Conservation (phyloP, 139 green algal species). For the Tetradesmus lagerheimii region DNA sequence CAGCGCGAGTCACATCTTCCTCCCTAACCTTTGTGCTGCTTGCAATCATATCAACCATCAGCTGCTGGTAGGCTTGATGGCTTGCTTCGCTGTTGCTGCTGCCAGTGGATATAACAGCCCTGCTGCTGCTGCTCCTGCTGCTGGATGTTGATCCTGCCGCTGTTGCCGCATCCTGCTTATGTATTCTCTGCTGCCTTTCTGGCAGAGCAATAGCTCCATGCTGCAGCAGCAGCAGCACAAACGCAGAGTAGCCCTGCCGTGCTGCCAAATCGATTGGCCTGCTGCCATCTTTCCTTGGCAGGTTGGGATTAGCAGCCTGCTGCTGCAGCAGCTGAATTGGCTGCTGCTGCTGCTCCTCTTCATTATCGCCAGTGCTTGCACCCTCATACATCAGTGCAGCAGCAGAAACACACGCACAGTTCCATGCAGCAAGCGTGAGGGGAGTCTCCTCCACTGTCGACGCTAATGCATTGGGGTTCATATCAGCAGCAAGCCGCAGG, state of each 20-base stretch:
- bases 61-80: not conserved
- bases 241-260: not conserved
- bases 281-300: not conserved
- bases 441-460: not conserved
- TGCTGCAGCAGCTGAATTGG: not conserved
- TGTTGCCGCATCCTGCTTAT: not conserved
- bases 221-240: not conserved
- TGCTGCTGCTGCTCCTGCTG: not conserved
- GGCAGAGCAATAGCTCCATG: not conserved
- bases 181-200: not conserved
- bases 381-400: not conserved
- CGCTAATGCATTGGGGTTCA: not conserved
- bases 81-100: not conserved
- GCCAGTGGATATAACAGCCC: not conserved
- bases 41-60: not conserved
- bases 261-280: not conserved
- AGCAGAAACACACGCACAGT: not conserved
- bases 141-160: not conserved
- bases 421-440: not conserved
- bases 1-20: not conserved
- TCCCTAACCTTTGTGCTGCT: not conserved
- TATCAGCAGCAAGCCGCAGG: not conserved
- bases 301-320: not conserved
- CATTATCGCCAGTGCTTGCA: not conserved
- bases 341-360: not conserved